Conservation (phyloP, 352 stramenopile species). For the Aphanomyces invadans region DNA sequence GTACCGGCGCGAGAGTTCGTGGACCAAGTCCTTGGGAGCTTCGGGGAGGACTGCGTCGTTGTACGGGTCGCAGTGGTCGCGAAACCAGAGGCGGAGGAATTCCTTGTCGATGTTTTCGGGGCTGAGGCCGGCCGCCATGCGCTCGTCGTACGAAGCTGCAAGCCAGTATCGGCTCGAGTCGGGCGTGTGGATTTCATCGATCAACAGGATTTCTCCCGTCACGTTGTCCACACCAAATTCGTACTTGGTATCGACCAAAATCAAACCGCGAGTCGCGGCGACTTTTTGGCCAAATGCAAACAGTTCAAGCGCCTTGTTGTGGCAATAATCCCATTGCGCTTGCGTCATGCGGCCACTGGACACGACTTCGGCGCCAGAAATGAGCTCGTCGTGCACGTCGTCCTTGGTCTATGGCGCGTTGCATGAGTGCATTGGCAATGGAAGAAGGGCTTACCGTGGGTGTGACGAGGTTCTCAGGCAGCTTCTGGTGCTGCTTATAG, state of each 20-base stretch:
- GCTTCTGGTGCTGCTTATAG: conserved; percentile 96
- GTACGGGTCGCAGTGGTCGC: conserved; percentile 97
- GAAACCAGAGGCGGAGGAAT: conserved; percentile 98
- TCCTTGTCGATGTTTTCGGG: conserved; percentile 99
- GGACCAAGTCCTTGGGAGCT: conserved; percentile 93
- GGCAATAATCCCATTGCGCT: conserved; percentile 94
- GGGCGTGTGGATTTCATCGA: conserved; percentile 99
- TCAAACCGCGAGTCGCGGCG: conserved; percentile 88
- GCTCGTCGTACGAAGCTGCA: conserved; percentile 82
- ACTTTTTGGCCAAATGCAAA: conserved; percentile 90
- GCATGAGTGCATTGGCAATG: neutral
- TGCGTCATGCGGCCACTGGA: conserved; percentile 92
- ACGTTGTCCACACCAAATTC: conserved; percentile 72
- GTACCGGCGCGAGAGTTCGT: conserved; percentile 95
- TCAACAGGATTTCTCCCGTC: conserved; percentile 90
- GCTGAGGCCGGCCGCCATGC: conserved; percentile 80
- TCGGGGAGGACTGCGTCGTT: conserved; percentile 93
- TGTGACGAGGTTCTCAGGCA: conserved; percentile 92
- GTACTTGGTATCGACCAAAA: conserved; percentile 99
- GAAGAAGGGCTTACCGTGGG: conserved; percentile 59
- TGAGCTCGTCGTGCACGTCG: conserved; percentile 96
- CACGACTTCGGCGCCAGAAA: conserved; percentile 92
- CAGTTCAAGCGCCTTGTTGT: conserved; percentile 87
- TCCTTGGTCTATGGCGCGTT: conserved; percentile 84
- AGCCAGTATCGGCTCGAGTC: conserved; percentile 94